Evolutionary conservation across 805 yeast genomes (phyloP).

Genomic region (Wickerhamomyces bovis): DNA sequence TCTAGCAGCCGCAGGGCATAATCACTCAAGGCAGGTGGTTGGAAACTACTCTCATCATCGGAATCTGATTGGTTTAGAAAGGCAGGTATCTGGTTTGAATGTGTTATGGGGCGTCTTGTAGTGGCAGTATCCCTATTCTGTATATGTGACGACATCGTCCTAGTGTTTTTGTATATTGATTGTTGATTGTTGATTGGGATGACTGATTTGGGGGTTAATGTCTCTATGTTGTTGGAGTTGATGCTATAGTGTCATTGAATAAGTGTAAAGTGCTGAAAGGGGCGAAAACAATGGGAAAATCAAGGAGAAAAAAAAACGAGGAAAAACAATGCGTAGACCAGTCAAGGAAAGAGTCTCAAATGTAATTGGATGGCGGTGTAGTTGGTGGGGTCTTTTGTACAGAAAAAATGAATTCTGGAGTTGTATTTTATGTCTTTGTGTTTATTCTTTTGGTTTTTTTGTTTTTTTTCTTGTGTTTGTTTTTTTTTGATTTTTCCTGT

Average conservation of each 20-base stretch:
- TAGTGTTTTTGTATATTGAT: no score
- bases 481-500: no score
- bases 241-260: not conserved
- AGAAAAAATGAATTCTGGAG: not conserved
- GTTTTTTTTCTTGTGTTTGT: not conserved
- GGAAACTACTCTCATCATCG: conserved; percentile 41
- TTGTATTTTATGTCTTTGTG: not conserved
- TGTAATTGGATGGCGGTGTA: not conserved
- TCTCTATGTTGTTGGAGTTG: no score
- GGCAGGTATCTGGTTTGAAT: conserved; percentile 3
- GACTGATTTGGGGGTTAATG: not conserved
- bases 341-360: no score
- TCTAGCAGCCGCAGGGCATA: conserved; percentile 50
- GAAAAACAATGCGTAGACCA: not conserved
- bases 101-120: not conserved
- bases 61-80: conserved; percentile 18
- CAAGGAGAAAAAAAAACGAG: not conserved
- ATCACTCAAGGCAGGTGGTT: conserved; percentile 56
- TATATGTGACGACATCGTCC: not conserved
- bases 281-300: not conserved
- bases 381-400: not conserved
- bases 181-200: not conserved
- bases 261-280: not conserved
- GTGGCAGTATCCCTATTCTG: not conserved
- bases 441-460: no score